Evolutionary conservation across 257 asterid genomes (phyloP).

Genomic region (Rauvolfia tetraphylla): DNA sequence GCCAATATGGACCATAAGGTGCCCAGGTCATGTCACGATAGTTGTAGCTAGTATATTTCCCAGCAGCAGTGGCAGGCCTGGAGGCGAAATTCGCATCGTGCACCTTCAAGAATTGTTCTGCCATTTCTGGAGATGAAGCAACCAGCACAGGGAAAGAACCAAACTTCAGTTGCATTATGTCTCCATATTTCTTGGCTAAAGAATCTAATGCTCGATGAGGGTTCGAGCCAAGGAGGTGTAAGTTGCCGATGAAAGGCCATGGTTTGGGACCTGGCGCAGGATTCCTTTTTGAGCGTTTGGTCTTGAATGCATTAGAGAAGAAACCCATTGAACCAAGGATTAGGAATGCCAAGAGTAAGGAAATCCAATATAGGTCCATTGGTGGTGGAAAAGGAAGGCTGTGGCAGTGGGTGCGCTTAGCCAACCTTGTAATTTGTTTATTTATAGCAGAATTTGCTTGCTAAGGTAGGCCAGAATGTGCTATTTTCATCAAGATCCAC

Average conservation of each 20-base stretch:
- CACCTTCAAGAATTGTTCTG: constrained; percentile 30
- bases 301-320: background rate
- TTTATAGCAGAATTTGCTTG: background rate
- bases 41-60: constrained; percentile 28
- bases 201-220: constrained; percentile 23
- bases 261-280: constrained; percentile 41
- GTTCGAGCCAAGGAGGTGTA: constrained; percentile 23
- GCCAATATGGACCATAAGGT: constrained; percentile 38
- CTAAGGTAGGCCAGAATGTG: background rate
- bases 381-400: no score
- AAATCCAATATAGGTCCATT: background rate
- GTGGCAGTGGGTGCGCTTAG: background rate
- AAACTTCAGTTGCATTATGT: constrained; percentile 30
- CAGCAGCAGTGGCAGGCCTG: constrained; percentile 36
- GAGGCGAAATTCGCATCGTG: constrained; percentile 36
- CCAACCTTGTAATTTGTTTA: background rate
- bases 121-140: constrained; percentile 41
- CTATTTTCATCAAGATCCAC: background rate
- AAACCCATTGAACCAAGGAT: background rate
- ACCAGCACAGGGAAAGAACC: constrained; percentile 33
- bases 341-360: background rate
- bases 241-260: constrained; percentile 40
- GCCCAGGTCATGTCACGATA: constrained; percentile 32
- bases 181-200: constrained; percentile 32
- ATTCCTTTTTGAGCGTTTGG: background rate